Evolutionary conservation across 148 eudicot genomes (phyloP).

Genomic region (Polygonum maritimum): DNA sequence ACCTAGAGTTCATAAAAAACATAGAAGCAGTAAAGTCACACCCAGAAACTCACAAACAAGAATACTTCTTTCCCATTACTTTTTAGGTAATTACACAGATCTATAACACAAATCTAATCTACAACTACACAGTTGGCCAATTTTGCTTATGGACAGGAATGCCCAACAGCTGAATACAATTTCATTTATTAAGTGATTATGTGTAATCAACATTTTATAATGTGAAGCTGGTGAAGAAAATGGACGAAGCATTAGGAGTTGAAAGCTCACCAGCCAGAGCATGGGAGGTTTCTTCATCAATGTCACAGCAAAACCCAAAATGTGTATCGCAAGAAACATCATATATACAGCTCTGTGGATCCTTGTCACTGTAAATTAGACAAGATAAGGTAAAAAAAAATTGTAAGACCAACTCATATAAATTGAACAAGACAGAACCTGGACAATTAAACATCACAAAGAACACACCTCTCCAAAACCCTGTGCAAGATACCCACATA

Average conservation of each 20-base stretch:
- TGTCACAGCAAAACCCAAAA: slow-evolving; percentile 62
- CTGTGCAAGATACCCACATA: slow-evolving; percentile 43
- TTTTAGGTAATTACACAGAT: too few relatives aligned
- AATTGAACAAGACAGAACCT: neutral
- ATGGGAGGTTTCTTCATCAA: slow-evolving; percentile 43
- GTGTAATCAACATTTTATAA: neutral
- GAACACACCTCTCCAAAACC: slow-evolving; percentile 48
- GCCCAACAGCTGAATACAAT: neutral
- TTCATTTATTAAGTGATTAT: neutral
- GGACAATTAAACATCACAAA: neutral
- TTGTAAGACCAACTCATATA: neutral
- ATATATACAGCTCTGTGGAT: slow-evolving; percentile 68
- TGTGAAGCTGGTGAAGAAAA: neutral
- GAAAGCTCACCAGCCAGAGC: slow-evolving; percentile 37
- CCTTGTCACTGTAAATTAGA: slow-evolving; percentile 38
- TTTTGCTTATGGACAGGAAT: neutral
- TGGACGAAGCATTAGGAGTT: neutral
- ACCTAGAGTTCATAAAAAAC: slow-evolving; percentile 27
- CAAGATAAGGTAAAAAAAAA: neutral
- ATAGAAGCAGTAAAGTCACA: slow-evolving; percentile 1
- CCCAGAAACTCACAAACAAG: slow-evolving; percentile 2
- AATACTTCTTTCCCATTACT: neutral
- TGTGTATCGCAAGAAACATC: slow-evolving; percentile 52
- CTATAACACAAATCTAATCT: too few relatives aligned
- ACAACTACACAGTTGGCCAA: neutral